phyloP scores from a whole-genome alignment of 805 yeast species.

The Saccharomyces eubayanus region DNA sequence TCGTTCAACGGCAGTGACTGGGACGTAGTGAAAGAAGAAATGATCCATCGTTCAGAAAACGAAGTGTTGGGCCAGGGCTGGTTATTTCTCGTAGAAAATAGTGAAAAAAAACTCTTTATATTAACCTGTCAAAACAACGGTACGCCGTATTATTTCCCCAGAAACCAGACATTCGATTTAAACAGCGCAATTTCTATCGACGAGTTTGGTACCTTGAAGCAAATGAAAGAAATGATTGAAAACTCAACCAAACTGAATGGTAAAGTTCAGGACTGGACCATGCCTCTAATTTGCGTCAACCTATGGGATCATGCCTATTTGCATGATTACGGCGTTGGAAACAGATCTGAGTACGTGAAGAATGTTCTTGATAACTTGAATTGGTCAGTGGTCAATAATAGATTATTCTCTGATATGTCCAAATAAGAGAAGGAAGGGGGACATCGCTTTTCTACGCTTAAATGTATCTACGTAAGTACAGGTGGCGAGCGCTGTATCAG shows the following conservation, averaged over 20 bases:
- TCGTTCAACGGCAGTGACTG: slow-evolving; percentile 28
- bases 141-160: slow-evolving; percentile 62
- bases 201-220: slow-evolving; percentile 40
- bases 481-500: background rate
- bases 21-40: slow-evolving; percentile 43
- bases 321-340: slow-evolving; percentile 71
- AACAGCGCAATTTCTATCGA: slow-evolving; percentile 59
- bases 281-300: slow-evolving; percentile 62
- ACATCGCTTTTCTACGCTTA: slow-evolving; percentile 1
- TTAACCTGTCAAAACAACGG: slow-evolving; percentile 63
- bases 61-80: slow-evolving; percentile 54
- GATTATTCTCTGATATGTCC: slow-evolving; percentile 27
- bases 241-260: slow-evolving; percentile 8
- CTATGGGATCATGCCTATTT: slow-evolving; percentile 88
- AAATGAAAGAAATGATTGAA: slow-evolving; percentile 36
- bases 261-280: slow-evolving; percentile 47
- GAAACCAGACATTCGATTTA: slow-evolving; percentile 66
- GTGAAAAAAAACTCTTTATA: slow-evolving; percentile 49
- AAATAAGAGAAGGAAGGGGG: background rate
- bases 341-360: slow-evolving; percentile 62
- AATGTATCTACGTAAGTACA: slow-evolving; percentile 5
- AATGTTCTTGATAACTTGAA: slow-evolving; percentile 72
- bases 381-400: slow-evolving; percentile 64
- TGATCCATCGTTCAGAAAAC: slow-evolving; percentile 44
- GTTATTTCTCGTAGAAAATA: slow-evolving; percentile 61